Percentiles rank a stretch among this genome's conserved stretches.
Conservation (phyloP, 768 basidiomycete genomes). For the Neoboletus brunneissimus region DNA sequence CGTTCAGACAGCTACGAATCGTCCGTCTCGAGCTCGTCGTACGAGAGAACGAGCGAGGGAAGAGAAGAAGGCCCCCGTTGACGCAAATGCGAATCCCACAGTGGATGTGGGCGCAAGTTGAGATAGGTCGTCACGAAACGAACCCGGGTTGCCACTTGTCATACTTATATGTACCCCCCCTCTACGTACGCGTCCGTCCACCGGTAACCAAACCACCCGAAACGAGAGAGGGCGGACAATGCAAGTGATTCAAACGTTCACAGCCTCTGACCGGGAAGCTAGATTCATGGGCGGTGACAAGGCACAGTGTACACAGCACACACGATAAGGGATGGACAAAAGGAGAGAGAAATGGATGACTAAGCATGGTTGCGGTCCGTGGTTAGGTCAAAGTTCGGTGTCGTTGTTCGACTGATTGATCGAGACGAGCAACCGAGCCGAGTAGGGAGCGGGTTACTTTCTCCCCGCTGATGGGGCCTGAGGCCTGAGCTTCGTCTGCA, state of each 20-base stretch:
- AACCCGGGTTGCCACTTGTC: not conserved
- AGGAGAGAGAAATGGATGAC: not conserved
- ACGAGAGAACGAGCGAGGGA: not conserved
- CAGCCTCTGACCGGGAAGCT: conserved; percentile 2
- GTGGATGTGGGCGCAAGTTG: conserved; percentile 5
- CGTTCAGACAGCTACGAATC: not conserved
- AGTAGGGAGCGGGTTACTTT: not conserved
- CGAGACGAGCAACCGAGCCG: not conserved
- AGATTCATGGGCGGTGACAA: not conserved
- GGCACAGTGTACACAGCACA: not conserved
- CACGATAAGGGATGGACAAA: conserved; percentile 2
- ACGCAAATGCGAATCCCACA: not conserved
- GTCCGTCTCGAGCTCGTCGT: not conserved
- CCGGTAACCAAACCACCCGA: conserved; percentile 15
- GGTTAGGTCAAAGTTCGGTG: no score
- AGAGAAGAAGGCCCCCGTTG: not conserved
- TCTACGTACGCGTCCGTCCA: conserved; percentile 8
- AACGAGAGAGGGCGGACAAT: conserved; percentile 5
- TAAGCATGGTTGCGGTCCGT: not conserved
- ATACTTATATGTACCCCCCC: not conserved
- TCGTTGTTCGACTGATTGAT: not conserved
- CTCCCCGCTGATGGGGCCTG: not conserved
- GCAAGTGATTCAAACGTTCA: not conserved
- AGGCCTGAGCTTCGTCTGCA: not conserved
- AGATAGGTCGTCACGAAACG: not conserved